Conservation (phyloP, 75 land plant species). For the Pinus taeda region DNA sequence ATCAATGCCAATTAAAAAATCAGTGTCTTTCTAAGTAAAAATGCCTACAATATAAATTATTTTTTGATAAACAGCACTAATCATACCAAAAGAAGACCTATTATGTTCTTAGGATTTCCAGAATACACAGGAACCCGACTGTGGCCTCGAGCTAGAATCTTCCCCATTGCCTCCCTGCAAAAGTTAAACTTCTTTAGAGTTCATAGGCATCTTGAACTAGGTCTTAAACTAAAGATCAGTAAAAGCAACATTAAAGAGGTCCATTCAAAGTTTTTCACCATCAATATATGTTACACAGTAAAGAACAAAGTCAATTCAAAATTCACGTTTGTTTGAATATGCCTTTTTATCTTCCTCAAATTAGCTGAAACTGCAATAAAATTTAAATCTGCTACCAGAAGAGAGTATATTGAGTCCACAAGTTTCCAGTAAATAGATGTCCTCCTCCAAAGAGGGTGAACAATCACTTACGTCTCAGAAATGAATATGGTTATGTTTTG, state of each 20-base stretch:
- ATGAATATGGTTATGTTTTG: neutral
- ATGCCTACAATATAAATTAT: too few relatives aligned
- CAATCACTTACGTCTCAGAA: neutral
- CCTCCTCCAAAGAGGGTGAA: neutral
- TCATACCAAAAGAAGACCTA: conserved; percentile 81
- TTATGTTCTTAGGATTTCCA: conserved; percentile 82
- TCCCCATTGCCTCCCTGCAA: conserved; percentile 93
- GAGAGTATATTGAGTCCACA: neutral
- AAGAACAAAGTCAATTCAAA: neutral
- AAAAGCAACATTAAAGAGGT: neutral
- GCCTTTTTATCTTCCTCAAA: neutral
- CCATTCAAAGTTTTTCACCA: neutral
- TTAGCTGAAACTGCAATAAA: neutral
- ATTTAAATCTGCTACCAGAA: neutral
- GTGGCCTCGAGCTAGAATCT: conserved; percentile 90
- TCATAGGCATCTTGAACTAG: neutral
- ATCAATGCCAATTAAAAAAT: too few relatives aligned
- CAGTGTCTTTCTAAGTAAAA: too few relatives aligned
- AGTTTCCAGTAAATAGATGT: neutral
- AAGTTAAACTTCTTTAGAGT: conserved; percentile 3
- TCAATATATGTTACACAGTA: neutral
- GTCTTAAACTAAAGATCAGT: neutral
- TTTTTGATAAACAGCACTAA: too few relatives aligned
- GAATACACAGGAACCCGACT: conserved; percentile 97
- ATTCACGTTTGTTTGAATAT: neutral